Conservation (phyloP, 495 filamentous ascomycete genomes). For the Talaromyces thailandensis region DNA sequence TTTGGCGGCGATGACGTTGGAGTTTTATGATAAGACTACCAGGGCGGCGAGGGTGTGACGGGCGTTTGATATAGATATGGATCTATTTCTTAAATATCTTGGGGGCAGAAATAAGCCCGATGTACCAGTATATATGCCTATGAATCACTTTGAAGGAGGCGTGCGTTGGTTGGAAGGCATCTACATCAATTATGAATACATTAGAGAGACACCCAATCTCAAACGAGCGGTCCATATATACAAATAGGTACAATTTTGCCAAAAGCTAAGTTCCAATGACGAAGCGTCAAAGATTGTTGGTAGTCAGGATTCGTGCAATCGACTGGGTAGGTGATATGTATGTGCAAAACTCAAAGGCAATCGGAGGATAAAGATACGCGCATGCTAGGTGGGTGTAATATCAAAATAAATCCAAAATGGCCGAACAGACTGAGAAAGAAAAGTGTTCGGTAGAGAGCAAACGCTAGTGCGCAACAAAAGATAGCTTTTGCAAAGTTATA, state of each 20-base stretch:
- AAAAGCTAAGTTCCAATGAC: background rate
- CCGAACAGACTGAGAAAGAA: background rate
- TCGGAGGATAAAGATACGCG: background rate
- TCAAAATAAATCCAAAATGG: background rate
- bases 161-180: no score
- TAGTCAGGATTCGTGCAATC: background rate
- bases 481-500: background rate
- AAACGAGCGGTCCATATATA: background rate
- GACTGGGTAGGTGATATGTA: background rate
- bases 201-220: background rate
- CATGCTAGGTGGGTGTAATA: background rate
- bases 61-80: no score
- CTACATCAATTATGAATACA: background rate
- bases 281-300: background rate
- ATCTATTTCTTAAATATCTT: no score
- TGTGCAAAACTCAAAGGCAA: background rate
- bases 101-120: no score
- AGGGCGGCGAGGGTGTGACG: conserved; percentile 38
- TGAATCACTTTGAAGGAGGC: no score
- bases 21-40: conserved; percentile 82
- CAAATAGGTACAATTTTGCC: background rate
- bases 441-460: background rate
- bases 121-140: no score
- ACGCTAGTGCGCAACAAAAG: background rate
- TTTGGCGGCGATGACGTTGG: conserved; percentile 76